A percentile compares a stretch with the other conserved stretches of the same genome.
These are phyloP conservation scores for Saccharomycopsis sp. DNA, from an alignment of 805 yeast species.

Conservation along the genomic window DNA sequence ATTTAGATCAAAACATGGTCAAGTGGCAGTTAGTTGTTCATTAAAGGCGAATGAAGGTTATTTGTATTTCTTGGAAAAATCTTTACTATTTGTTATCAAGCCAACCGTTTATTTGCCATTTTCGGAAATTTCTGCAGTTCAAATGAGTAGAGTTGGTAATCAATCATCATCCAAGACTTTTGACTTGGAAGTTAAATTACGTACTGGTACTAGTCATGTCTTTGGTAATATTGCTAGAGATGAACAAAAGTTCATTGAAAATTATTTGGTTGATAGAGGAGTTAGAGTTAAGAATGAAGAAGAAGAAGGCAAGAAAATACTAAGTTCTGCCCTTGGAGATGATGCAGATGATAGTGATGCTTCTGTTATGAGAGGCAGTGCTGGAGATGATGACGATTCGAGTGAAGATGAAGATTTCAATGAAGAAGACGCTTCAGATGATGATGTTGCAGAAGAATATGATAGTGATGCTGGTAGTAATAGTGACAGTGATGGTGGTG, in stretches of 20 bases:
- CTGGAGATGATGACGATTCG: conserved; percentile 43
- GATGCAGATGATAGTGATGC: conserved; percentile 47
- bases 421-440: conserved; percentile 17
- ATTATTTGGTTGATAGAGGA: conserved; percentile 66
- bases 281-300: conserved; percentile 81
- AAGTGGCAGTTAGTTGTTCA: conserved; percentile 85
- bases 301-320: conserved; percentile 71
- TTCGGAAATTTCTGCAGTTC: conserved; percentile 64
- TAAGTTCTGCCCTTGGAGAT: conserved; percentile 64
- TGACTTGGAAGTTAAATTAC: conserved; percentile 72
- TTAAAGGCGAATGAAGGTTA: conserved; percentile 94
- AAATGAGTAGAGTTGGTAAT: conserved; percentile 87
- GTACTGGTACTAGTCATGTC: conserved; percentile 58
- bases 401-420: conserved; percentile 82
- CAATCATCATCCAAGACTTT: conserved; percentile 79
- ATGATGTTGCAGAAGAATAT: conserved; percentile 17
- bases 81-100: conserved; percentile 83
- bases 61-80: conserved; percentile 84
- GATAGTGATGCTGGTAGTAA: conserved; percentile 13
- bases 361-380: conserved; percentile 41
- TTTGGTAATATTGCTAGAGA: conserved; percentile 86
- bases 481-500: conserved; percentile 4
- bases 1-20: conserved; percentile 63
- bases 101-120: conserved; percentile 89
- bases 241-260: conserved; percentile 74